Evolutionary conservation across 2,329 filamentous ascomycete genomes (phyloP), one percentile per base, ranked within the genome.

Genomic region (Penicillium olsonii): DNA sequence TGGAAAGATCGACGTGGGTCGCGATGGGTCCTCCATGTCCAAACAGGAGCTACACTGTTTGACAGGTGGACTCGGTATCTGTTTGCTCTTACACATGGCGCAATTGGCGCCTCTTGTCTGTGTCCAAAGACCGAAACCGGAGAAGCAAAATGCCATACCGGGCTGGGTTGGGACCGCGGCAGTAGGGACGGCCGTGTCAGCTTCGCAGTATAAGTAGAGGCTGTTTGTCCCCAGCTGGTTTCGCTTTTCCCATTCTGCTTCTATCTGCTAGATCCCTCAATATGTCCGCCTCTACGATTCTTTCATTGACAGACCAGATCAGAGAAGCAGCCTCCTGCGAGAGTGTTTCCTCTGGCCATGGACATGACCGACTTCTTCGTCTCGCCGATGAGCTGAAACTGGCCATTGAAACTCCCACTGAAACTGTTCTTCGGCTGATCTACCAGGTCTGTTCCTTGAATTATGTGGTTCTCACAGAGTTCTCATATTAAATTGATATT

Each of bases 361-460:
- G 29, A n/a, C 56, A 56, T 49, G 41, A 48, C 12, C 46, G 54
- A 5, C 40, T 63, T 19, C 53, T 61, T 14, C 50, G 51, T 17
- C 39, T 56, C 12, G 48, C 60, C 10, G 52, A 55, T n/a, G 54
- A 63, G 15, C 43, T 63, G 11, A 58, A 55, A 15, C 33, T 60
- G 18, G 53, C 47, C 12, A 42, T 50, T 7, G 57, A 60, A 31
- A 55, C 53, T 6, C 57, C 57, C 1, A 48, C 49, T 6, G 57
- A 60, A 39, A 54, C 55, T 12, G 31, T 60, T 33, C 52, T 56
- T 22, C 44, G 57, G 10, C 37, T 56, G 37, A 53, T 54, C 10
- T 58, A 58, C 40, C 52, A 59, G 54, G 56, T 59, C 33, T 9
- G 44, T 37, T 3, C 4, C 2, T 17, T 9, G 33, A 4, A 14